Percentiles rank a stretch among this genome's conserved stretches.
phyloP scores from a whole-genome alignment of 768 basidiomycete genomes.

The Suillus hirtellus region DNA sequence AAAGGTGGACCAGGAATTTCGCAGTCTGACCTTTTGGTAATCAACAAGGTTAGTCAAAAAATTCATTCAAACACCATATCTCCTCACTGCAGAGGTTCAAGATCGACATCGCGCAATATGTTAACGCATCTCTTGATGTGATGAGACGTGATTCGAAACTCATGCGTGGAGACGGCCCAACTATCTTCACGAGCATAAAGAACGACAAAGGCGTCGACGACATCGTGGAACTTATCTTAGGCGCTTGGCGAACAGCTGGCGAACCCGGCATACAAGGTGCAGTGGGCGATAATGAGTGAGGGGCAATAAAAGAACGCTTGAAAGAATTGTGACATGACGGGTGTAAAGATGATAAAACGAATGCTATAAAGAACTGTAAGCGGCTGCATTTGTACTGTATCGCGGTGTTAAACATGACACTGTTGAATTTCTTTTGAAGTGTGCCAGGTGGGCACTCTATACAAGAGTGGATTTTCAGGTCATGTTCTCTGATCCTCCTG shows the following conservation, averaged over 20 bases:
- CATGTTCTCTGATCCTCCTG: neutral
- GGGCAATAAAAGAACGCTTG: neutral
- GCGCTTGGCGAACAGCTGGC: slow-evolving; percentile 86
- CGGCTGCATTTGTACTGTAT: neutral
- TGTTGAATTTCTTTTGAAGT: neutral
- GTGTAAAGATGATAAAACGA: neutral
- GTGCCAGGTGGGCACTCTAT: neutral
- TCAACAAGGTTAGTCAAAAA: slow-evolving; percentile 75
- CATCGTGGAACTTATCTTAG: slow-evolving; percentile 75
- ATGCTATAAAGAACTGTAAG: neutral
- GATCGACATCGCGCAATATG: slow-evolving; percentile 93
- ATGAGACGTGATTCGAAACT: slow-evolving; percentile 92
- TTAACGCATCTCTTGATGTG: slow-evolving; percentile 89
- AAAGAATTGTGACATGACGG: slow-evolving; percentile 4
- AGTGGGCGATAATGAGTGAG: slow-evolving; percentile 24
- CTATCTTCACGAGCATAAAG: slow-evolving; percentile 85
- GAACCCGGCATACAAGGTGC: slow-evolving; percentile 61
- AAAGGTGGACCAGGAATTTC: slow-evolving; percentile 99
- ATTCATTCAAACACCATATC: neutral
- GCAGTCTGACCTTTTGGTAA: slow-evolving; percentile 89
- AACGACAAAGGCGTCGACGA: slow-evolving; percentile 78
- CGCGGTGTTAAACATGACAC: neutral
- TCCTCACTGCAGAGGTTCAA: slow-evolving; percentile 31
- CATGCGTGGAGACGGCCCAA: slow-evolving; percentile 95
- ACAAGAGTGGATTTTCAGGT: neutral